These are phyloP conservation scores for Cornus controversa DNA, from an alignment of 148 eudicot genomes.

Conservation along the genomic window DNA sequence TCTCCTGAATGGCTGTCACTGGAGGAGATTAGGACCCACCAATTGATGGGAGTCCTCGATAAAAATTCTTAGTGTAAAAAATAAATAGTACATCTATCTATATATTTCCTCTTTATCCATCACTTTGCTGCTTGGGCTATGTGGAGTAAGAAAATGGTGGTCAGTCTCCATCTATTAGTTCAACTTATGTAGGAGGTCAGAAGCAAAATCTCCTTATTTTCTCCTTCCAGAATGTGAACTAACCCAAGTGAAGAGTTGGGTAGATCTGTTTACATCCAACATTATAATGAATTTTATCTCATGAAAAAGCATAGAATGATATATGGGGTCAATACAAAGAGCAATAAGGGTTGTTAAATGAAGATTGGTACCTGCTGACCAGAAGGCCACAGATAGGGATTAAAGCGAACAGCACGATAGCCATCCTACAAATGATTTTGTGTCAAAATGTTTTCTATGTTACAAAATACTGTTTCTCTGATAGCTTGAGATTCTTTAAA, in stretches of 20 bases:
- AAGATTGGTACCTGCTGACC: conserved; percentile 56
- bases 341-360: conserved; percentile 5
- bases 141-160: too few species aligned
- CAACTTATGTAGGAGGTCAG: background rate
- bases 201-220: background rate
- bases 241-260: too few species aligned
- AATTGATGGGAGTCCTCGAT: background rate
- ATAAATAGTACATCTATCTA: too few species aligned
- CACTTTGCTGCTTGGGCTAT: background rate
- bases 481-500: conserved; percentile 5
- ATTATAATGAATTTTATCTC: background rate
- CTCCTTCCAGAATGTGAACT: background rate
- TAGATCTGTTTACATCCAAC: too few species aligned
- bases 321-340: background rate
- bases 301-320: conserved; percentile 2
- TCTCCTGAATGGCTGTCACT: background rate
- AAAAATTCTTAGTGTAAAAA: background rate
- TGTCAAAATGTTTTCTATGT: conserved; percentile 9
- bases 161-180: background rate
- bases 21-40: background rate
- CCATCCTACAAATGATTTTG: conserved; percentile 59
- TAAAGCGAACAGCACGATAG: conserved; percentile 91
- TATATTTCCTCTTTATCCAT: background rate
- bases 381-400: conserved; percentile 92
- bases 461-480: conserved; percentile 4